phyloP scores from a whole-genome alignment of 352 stramenopile genomes.

The Phytopythium kandeliae region DNA sequence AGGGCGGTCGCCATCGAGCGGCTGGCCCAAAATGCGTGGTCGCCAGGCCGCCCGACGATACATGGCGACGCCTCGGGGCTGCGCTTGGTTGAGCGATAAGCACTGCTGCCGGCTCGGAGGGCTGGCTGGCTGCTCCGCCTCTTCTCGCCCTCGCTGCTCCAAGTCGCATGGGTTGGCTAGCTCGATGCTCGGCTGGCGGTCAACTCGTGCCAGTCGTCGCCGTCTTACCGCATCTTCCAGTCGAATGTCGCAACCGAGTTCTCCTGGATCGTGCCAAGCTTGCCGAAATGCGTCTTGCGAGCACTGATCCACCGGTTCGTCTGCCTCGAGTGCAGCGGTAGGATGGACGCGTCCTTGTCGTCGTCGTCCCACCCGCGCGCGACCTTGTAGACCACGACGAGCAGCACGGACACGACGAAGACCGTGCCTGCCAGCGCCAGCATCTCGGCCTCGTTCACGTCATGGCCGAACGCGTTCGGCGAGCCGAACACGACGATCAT shows the following conservation, averaged over 20 bases:
- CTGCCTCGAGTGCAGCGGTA: slow-evolving; percentile 42
- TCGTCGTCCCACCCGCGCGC: slow-evolving; percentile 59
- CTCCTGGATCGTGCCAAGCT: slow-evolving; percentile 65
- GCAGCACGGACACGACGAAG: slow-evolving; percentile 67
- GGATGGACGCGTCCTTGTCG: slow-evolving; percentile 35
- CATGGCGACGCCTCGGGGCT: too few species aligned
- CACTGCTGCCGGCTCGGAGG: too few species aligned
- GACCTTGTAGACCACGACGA: slow-evolving; percentile 73
- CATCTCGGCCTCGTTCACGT: slow-evolving; percentile 68
- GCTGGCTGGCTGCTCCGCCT: too few species aligned
- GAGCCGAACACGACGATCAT: slow-evolving; percentile 74
- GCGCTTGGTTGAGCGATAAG: too few species aligned
- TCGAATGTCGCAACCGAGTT: slow-evolving; percentile 61
- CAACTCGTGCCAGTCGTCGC: neutral
- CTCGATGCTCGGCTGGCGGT: neutral
- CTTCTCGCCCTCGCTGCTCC: neutral
- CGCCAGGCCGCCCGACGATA: too few species aligned
- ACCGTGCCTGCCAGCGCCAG: slow-evolving; percentile 58
- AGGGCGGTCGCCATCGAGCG: too few species aligned
- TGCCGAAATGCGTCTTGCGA: slow-evolving; percentile 55
- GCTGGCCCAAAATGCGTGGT: too few species aligned
- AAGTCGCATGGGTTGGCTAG: neutral
- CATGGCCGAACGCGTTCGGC: slow-evolving; percentile 64
- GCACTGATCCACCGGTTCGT: slow-evolving; percentile 59
- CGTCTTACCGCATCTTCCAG: slow-evolving; percentile 48